A percentile compares a stretch with the other conserved stretches of the same genome.
These are phyloP conservation scores for Alternaria incomplexa DNA, from an alignment of 2,329 filamentous ascomycete genomes.

Conservation along the genomic window DNA sequence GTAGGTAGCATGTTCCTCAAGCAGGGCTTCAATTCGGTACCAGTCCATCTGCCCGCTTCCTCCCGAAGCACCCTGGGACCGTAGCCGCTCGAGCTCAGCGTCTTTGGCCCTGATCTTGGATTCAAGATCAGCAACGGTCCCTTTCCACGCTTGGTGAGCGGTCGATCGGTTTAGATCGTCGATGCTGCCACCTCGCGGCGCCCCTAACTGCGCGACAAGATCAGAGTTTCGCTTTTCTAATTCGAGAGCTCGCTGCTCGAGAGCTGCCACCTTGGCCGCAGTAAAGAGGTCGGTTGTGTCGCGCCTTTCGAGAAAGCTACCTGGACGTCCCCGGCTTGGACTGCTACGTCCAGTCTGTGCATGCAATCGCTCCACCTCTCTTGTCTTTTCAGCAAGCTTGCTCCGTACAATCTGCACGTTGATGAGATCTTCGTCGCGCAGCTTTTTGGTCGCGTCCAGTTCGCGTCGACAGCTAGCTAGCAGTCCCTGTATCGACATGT, in stretches of 20 bases:
- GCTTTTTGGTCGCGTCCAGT: constrained; percentile 47
- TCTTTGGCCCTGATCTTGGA: constrained; percentile 40
- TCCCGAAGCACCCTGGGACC: constrained; percentile 10
- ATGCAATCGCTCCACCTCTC: constrained; percentile 41
- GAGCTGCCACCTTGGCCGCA: constrained; percentile 49
- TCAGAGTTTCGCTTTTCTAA: constrained; percentile 50
- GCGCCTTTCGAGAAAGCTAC: constrained; percentile 42
- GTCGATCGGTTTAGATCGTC: constrained; percentile 43
- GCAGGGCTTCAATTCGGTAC: constrained; percentile 47
- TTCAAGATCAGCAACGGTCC: constrained; percentile 38
- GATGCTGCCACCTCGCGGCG: constrained; percentile 34
- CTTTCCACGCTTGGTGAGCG: constrained; percentile 47
- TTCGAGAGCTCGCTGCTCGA: constrained; percentile 53
- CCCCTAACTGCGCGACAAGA: constrained; percentile 39
- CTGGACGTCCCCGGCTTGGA: constrained; percentile 35
- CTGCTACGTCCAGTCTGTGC: constrained; percentile 29
- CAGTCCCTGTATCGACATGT: constrained; percentile 26
- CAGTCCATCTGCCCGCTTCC: constrained; percentile 29
- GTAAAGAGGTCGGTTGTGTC: constrained; percentile 51
- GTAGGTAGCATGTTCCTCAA: constrained; percentile 49
- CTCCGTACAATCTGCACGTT: constrained; percentile 49
- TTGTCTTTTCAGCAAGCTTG: constrained; percentile 50
- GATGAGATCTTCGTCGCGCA: constrained; percentile 51
- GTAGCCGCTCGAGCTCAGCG: constrained; percentile 32
- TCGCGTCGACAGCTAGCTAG: constrained; percentile 50